phyloP scores from a whole-genome alignment of 192 early-diverging fungal genomes.

The Backusella tarrabulga region DNA sequence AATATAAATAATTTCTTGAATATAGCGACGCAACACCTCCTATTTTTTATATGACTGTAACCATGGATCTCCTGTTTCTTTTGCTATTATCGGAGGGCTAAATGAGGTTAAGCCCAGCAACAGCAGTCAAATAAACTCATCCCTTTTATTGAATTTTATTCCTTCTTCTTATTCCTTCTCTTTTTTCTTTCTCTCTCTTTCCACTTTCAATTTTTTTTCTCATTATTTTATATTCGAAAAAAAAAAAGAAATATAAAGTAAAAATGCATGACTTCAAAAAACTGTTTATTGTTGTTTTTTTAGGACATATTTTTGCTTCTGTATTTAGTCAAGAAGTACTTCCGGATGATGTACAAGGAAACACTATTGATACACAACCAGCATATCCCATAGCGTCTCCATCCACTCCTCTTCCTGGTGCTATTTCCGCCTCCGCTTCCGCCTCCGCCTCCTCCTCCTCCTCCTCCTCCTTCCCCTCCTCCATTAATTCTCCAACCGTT shows the following conservation, averaged over 20 bases:
- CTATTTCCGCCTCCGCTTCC: neutral
- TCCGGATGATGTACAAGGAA: neutral
- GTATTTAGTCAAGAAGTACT: neutral
- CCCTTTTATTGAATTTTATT: neutral
- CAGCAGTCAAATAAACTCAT: neutral
- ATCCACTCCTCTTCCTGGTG: neutral
- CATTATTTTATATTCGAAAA: neutral
- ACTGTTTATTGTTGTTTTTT: neutral
- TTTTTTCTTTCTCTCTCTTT: neutral
- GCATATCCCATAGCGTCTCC: neutral
- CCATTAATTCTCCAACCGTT: neutral
- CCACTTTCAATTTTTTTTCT: neutral
- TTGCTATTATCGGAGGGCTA: neutral
- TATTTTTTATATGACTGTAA: neutral
- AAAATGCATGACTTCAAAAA: neutral
- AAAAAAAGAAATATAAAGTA: neutral
- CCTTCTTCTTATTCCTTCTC: neutral
- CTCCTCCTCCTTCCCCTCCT: neutral
- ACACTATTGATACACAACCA: neutral
- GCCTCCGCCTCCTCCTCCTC: neutral
- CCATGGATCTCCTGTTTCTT: neutral
- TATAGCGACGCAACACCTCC: neutral
- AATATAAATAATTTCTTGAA: neutral
- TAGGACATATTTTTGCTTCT: neutral
- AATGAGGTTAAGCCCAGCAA: neutral